Evolutionary conservation across 2,329 filamentous ascomycete genomes (phyloP), one percentile per base, ranked within the genome.

Genomic region (Allantophomopsis cytisporea): DNA sequence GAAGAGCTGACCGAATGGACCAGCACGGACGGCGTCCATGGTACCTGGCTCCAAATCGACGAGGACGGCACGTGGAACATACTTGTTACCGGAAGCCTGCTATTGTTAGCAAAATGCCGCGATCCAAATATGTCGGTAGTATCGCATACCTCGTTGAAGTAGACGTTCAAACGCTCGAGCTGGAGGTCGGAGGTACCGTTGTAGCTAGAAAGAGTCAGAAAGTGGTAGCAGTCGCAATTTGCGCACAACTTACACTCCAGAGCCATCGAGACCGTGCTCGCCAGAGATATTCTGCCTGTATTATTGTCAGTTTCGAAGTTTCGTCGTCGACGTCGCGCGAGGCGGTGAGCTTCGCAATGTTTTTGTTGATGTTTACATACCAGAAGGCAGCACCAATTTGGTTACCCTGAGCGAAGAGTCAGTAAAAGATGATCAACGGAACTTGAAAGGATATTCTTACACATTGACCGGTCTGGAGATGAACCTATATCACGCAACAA

Each of bases 301-400:
- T 41, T 31, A 38, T 43, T 47, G 58, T 73, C 54, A 73, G 63
- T 54, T 47, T 40, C 40, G 35, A 30, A 37, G 35, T 18, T 41
- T 23, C 28, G 41, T 40, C 44, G 33, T 35, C 32, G 38, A 42
- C 42, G 42, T 54, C 68, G 62, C 53, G 44, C 42, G 48, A 43
- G 45, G 38, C 18, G 35, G 13, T n/a, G n/a, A 17, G 18, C 20
- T 18, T 36, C 18, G 35, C 35, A 18, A 34, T 17, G 38, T 15
- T 20, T 28, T 28, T 28, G 23, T 28, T 18, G 38, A 40, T 40
- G 44, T 41, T 43, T 50, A 71, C 77, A 54, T 68, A 85, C 82
- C 91, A 98, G 79, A 98, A 98, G 70, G 91, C 91, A 75, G 91
- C 91, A 89, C 91, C 91, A 57, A 96, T 94, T 85, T 98, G 91